phyloP scores from a whole-genome alignment of 192 early-diverging fungal genomes.

The Backusella morwellensis region DNA sequence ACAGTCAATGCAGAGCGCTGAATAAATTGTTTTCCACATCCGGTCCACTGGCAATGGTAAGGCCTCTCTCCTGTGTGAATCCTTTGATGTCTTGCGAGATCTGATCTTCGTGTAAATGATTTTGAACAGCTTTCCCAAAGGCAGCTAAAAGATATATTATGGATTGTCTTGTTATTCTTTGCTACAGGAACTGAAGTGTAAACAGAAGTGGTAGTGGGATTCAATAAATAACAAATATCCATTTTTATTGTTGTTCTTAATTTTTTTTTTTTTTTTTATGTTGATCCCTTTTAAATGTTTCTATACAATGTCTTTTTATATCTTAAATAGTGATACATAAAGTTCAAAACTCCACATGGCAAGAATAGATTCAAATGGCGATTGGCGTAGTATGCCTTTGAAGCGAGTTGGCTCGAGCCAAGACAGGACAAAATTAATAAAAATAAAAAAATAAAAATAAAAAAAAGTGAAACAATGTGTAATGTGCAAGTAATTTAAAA shows the following conservation, averaged over 20 bases:
- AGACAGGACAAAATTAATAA: neutral
- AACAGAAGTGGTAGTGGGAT: neutral
- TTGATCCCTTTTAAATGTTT: neutral
- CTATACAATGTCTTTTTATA: too few relatives aligned
- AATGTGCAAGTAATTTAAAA: neutral
- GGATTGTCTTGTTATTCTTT: neutral
- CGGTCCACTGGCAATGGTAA: constrained; percentile 58
- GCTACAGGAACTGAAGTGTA: neutral
- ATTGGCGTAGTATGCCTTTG: neutral
- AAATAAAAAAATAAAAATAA: neutral
- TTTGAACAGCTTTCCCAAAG: constrained; percentile 60
- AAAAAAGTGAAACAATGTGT: neutral
- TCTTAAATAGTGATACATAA: neutral
- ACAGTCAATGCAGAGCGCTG: constrained; percentile 78
- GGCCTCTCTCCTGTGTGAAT: constrained; percentile 76
- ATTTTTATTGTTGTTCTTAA: neutral
- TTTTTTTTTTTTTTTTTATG: neutral
- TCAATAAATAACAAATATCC: neutral
- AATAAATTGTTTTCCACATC: constrained; percentile 64
- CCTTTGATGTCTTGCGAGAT: constrained; percentile 67
- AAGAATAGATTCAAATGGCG: neutral
- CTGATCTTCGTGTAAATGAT: constrained; percentile 65
- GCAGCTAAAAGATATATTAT: constrained; percentile 46
- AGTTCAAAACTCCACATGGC: neutral
- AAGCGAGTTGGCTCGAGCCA: neutral